Percentiles rank a stretch among this genome's conserved stretches.
phyloP scores from a whole-genome alignment of 2,329 filamentous ascomycete genomes.

The Acarospora socialis region DNA sequence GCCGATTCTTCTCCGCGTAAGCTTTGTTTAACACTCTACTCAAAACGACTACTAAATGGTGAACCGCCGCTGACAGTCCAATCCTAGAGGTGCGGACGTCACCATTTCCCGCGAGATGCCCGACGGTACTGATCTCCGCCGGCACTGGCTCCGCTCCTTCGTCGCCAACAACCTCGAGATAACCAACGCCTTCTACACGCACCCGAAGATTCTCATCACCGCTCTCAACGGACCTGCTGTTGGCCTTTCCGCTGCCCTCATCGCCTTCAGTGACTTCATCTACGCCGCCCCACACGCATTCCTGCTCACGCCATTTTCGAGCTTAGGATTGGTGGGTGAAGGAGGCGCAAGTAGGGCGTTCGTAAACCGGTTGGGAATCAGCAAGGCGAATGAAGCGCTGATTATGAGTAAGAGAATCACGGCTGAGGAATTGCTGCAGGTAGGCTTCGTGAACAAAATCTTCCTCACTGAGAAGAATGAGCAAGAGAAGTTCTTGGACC shows the following conservation, averaged over 20 bases:
- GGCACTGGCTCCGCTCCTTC: constrained; percentile 56
- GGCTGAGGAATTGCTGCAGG: constrained; percentile 55
- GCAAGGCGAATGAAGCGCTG: constrained; percentile 80
- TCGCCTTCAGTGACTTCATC: constrained; percentile 80
- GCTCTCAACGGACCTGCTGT: constrained; percentile 87
- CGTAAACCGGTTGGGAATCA: constrained; percentile 63
- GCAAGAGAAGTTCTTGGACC: constrained; percentile 51
- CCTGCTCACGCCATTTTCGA: constrained; percentile 81
- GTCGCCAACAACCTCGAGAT: constrained; percentile 78
- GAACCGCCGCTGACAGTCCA: constrained; percentile 29
- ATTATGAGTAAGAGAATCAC: constrained; percentile 74
- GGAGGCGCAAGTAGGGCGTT: constrained; percentile 69
- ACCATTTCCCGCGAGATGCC: too few species aligned
- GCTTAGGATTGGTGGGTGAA: constrained; percentile 78
- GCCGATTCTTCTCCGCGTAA: constrained; percentile 76
- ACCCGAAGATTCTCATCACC: constrained; percentile 83
- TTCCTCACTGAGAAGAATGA: constrained; percentile 48
- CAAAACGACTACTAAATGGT: constrained; percentile 66
- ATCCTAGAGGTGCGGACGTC: constrained; percentile 24
- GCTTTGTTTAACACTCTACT: constrained; percentile 16
- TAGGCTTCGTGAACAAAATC: constrained; percentile 77
- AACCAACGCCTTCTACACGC: constrained; percentile 78
- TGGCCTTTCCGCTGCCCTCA: constrained; percentile 71
- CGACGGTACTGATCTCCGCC: constrained; percentile 25
- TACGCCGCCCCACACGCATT: constrained; percentile 73